Percentiles rank a stretch among this genome's conserved stretches.
phyloP scores from a whole-genome alignment of 2,329 filamentous ascomycete species.

The Fusarium illudens region DNA sequence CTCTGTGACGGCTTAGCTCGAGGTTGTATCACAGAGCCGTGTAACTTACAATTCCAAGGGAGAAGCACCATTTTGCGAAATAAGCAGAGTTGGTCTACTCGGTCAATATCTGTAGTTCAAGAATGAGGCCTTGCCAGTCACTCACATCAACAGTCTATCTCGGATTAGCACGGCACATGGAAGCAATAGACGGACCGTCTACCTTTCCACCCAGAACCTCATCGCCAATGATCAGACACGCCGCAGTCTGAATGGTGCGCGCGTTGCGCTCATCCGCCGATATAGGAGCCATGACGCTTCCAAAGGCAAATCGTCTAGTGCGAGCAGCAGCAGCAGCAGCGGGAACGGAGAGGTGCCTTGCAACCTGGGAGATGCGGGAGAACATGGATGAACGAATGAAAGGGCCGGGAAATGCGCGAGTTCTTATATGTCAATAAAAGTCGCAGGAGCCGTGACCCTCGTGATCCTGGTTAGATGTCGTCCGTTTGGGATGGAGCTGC shows the following conservation, averaged over 20 bases:
- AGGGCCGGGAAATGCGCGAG: neutral
- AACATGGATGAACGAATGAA: slow-evolving; percentile 66
- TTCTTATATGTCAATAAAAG: slow-evolving; percentile 3
- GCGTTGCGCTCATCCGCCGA: slow-evolving; percentile 63
- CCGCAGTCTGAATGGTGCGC: slow-evolving; percentile 85
- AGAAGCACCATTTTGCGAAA: slow-evolving; percentile 72
- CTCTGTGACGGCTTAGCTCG: slow-evolving; percentile 53
- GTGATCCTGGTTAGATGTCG: slow-evolving; percentile 18
- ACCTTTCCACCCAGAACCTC: slow-evolving; percentile 96
- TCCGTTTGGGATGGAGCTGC: slow-evolving; percentile 13
- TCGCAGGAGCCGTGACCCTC: slow-evolving; percentile 2
- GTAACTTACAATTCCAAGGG: slow-evolving; percentile 63
- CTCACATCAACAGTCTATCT: slow-evolving; percentile 52
- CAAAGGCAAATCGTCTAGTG: slow-evolving; percentile 41
- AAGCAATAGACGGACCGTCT: slow-evolving; percentile 15
- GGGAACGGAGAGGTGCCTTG: slow-evolving; percentile 68
- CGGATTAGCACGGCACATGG: slow-evolving; percentile 2
- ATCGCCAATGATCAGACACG: slow-evolving; percentile 95
- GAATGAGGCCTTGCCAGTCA: slow-evolving; percentile 4
- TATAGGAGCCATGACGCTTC: slow-evolving; percentile 51
- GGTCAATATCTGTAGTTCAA: neutral
- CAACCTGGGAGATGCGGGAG: slow-evolving; percentile 75
- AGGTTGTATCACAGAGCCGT: neutral
- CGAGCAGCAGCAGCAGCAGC: slow-evolving; percentile 44
- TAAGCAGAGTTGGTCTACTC: slow-evolving; percentile 69